A percentile compares a stretch with the other conserved stretches of the same genome.
Conservation (phyloP, 2,329 filamentous ascomycete species). For the Fusarium poae region DNA sequence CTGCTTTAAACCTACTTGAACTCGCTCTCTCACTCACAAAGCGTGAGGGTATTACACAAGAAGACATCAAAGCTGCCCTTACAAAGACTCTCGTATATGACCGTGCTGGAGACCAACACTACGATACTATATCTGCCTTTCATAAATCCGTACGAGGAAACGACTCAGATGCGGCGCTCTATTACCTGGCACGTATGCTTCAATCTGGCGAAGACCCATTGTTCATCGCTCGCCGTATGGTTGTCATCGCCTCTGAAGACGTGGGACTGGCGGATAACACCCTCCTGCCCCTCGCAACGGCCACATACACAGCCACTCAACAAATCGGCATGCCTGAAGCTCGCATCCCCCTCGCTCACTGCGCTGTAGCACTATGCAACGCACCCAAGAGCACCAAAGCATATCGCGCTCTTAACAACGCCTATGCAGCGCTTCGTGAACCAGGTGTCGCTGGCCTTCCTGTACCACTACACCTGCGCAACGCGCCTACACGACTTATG, state of each 20-base stretch:
- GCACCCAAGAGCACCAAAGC: slow-evolving; percentile 89
- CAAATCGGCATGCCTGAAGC: slow-evolving; percentile 97
- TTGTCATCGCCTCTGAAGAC: slow-evolving; percentile 95
- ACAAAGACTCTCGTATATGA: slow-evolving; percentile 97
- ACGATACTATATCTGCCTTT: slow-evolving; percentile 96
- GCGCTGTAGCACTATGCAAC: slow-evolving; percentile 81
- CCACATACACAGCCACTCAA: slow-evolving; percentile 87
- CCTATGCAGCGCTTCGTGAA: slow-evolving; percentile 81
- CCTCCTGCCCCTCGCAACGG: slow-evolving; percentile 85
- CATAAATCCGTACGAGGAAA: slow-evolving; percentile 94
- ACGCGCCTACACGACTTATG: slow-evolving; percentile 93
- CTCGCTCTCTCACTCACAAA: slow-evolving; percentile 79
- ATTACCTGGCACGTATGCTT: slow-evolving; percentile 96
- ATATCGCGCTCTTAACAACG: slow-evolving; percentile 86
- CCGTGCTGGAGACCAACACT: slow-evolving; percentile 94
- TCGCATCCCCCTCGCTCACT: slow-evolving; percentile 90
- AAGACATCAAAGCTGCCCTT: slow-evolving; percentile 82
- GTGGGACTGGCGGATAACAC: slow-evolving; percentile 89
- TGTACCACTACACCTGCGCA: slow-evolving; percentile 88
- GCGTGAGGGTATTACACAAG: slow-evolving; percentile 74
- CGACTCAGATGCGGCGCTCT: slow-evolving; percentile 88
- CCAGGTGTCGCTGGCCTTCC: slow-evolving; percentile 85
- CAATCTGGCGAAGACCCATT: slow-evolving; percentile 94
- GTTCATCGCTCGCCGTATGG: slow-evolving; percentile 91
- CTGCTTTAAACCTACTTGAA: slow-evolving; percentile 91